A percentile compares a stretch with the other conserved stretches of the same genome.
These are phyloP conservation scores for Exobasidium cylindrosporum DNA, from an alignment of 1,284 basidiomycete genomes.

Conservation along the genomic window DNA sequence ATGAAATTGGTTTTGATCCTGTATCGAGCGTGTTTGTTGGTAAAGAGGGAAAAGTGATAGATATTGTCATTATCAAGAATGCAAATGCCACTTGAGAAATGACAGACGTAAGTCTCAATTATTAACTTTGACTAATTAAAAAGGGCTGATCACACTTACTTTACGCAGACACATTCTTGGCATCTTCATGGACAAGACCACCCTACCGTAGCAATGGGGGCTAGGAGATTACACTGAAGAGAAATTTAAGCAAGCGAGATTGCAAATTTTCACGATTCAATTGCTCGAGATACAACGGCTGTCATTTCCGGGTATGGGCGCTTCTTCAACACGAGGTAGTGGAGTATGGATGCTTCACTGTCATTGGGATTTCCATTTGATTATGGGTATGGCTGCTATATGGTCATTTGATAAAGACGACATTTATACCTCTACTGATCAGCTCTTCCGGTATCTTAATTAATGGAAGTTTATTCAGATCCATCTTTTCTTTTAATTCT, in stretches of 20 bases:
- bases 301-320: constrained; percentile 31
- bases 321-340: too few relatives aligned
- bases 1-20: constrained; percentile 9
- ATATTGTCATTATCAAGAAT: constrained; percentile 38
- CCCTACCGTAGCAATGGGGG: constrained; percentile 24
- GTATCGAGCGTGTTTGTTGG: constrained; percentile 29
- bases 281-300: constrained; percentile 33
- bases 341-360: constrained; percentile 28
- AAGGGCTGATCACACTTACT: not conserved
- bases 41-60: constrained; percentile 24
- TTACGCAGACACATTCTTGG: constrained; percentile 29
- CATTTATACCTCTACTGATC: too few relatives aligned
- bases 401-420: constrained; percentile 28
- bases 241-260: constrained; percentile 7
- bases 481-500: too few relatives aligned
- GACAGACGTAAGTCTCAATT: too few relatives aligned
- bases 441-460: too few relatives aligned
- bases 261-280: constrained; percentile 25
- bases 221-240: constrained; percentile 26
- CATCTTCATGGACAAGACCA: constrained; percentile 37
- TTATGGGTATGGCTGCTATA: constrained; percentile 39
- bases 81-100: not conserved
- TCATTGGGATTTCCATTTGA: constrained; percentile 28
- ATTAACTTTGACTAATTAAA: not conserved
- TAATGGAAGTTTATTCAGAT: too few relatives aligned